These are phyloP conservation scores for Bruguiera hainesii DNA, from an alignment of 441 rosid species.

Conservation along the genomic window DNA sequence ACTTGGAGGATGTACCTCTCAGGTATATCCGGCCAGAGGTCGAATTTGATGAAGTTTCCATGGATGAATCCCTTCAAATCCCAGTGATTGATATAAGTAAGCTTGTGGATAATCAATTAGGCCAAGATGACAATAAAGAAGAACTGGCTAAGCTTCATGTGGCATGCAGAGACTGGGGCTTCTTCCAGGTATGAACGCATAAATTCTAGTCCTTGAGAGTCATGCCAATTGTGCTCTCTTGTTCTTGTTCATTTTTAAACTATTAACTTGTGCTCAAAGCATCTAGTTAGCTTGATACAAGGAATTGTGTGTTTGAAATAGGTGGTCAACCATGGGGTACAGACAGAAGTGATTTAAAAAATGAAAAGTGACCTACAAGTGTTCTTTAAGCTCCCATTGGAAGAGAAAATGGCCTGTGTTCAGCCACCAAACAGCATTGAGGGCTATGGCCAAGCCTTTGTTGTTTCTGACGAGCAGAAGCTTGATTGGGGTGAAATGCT, in stretches of 20 bases:
- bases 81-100: conserved; percentile 41
- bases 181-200: conserved; percentile 41
- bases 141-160: conserved; percentile 38
- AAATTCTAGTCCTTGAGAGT: too few species aligned
- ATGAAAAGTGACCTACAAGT: conserved; percentile 33
- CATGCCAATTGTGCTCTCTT: too few species aligned
- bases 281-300: background rate
- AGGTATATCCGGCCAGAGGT: conserved; percentile 35
- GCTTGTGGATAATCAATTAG: conserved; percentile 8
- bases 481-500: conserved; percentile 55
- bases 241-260: background rate
- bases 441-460: conserved; percentile 55
- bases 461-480: conserved; percentile 42
- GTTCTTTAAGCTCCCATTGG: conserved; percentile 40
- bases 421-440: conserved; percentile 33
- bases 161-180: conserved; percentile 55
- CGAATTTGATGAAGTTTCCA: conserved; percentile 18
- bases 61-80: conserved; percentile 27
- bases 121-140: background rate
- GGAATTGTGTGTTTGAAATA: conserved; percentile 6
- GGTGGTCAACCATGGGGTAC: conserved; percentile 44
- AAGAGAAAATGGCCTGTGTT: conserved; percentile 36
- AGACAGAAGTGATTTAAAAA: conserved; percentile 23
- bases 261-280: background rate
- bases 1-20: conserved; percentile 24